These are phyloP conservation scores for Penicillium canescens DNA, from an alignment of 495 filamentous ascomycete genomes.

Conservation along the genomic window DNA sequence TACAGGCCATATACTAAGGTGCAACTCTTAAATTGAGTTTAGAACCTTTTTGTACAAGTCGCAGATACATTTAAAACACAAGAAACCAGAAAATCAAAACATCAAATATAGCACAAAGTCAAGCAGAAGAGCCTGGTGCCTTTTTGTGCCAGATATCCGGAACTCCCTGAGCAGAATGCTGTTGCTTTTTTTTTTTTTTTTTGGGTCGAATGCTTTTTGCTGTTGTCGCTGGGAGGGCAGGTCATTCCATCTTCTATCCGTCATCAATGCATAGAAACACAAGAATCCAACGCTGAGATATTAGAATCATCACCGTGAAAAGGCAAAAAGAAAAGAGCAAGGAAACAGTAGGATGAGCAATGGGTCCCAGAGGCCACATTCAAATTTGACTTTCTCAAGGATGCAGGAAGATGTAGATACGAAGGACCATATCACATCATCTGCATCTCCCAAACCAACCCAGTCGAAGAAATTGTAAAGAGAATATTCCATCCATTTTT, in stretches of 20 bases:
- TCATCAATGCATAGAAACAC: slow-evolving; percentile 17
- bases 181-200: slow-evolving; percentile 20
- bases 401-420: slow-evolving; percentile 6
- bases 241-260: slow-evolving; percentile 38
- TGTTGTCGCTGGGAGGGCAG: slow-evolving; percentile 12
- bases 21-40: slow-evolving; percentile 24
- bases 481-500: slow-evolving; percentile 1
- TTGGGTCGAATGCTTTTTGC: slow-evolving; percentile 23
- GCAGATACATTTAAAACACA: slow-evolving; percentile 20
- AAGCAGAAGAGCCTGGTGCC: slow-evolving; percentile 34
- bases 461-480: slow-evolving; percentile 8
- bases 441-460: slow-evolving; percentile 4
- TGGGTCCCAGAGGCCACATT: slow-evolving; percentile 20
- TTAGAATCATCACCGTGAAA: slow-evolving; percentile 11
- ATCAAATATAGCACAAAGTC: slow-evolving; percentile 41
- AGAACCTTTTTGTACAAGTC: slow-evolving; percentile 23
- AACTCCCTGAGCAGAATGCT: slow-evolving; percentile 57
- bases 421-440: slow-evolving; percentile 23
- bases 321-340: slow-evolving; percentile 16
- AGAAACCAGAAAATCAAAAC: slow-evolving; percentile 20
- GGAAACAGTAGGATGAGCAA: slow-evolving; percentile 14
- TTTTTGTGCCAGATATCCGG: slow-evolving; percentile 81
- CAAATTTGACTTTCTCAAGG: slow-evolving; percentile 21
- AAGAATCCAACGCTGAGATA: slow-evolving; percentile 18
- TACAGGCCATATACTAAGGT: background rate